Percentiles rank a stretch among this genome's conserved stretches.
These are phyloP conservation scores for Rhodotorula glutinis DNA, from an alignment of 1,284 basidiomycete species.

Conservation along the genomic window DNA sequence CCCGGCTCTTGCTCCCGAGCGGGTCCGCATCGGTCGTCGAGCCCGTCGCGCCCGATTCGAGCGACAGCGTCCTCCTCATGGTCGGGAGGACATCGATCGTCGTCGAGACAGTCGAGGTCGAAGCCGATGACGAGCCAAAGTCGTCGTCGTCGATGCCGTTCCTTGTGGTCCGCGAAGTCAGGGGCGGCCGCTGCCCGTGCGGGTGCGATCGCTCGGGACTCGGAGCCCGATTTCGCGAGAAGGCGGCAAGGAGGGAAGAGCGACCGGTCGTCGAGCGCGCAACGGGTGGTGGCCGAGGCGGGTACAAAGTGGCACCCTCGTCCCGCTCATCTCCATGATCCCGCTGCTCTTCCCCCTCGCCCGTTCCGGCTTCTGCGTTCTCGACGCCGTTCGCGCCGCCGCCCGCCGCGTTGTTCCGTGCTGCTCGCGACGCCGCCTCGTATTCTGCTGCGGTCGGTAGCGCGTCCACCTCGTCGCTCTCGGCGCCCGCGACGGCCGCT, in stretches of 20 bases:
- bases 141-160: background rate
- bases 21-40: background rate
- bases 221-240: background rate
- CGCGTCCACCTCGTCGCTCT: background rate
- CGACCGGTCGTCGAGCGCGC: background rate
- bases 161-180: background rate
- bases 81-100: background rate
- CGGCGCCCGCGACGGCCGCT: background rate
- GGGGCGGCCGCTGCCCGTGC: too few relatives aligned
- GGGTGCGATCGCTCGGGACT: background rate
- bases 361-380: slow-evolving; percentile 2
- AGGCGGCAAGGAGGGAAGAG: background rate
- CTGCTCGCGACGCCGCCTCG: slow-evolving; percentile 18
- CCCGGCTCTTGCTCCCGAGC: background rate
- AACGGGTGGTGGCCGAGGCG: background rate
- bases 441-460: slow-evolving; percentile 25
- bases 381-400: too few relatives aligned
- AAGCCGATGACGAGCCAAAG: background rate
- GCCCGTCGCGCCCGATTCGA: background rate
- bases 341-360: background rate
- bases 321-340: background rate
- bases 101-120: background rate
- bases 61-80: background rate
- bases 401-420: background rate
- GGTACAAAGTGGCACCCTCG: slow-evolving; percentile 1